Percentiles rank a stretch among this genome's conserved stretches.
Evolutionary conservation across 202 grass and related monocot species (phyloP).

Genomic region (Carex arenaria): DNA sequence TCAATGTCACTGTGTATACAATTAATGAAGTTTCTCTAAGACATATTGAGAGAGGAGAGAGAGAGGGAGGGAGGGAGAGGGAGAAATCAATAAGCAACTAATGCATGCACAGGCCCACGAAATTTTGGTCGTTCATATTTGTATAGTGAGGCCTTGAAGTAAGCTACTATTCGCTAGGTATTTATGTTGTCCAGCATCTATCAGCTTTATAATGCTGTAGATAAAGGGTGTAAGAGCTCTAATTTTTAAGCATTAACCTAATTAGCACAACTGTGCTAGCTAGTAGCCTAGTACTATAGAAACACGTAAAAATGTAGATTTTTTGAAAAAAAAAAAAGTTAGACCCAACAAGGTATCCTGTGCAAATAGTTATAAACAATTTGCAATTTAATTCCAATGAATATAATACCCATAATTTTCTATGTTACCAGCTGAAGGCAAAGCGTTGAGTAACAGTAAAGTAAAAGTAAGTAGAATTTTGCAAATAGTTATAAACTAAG

Average conservation of each 20-base stretch:
- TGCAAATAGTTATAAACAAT: too few relatives aligned
- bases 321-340: not conserved
- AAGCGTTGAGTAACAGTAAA: too few relatives aligned
- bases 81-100: slow-evolving; percentile 16
- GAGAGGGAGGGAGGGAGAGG: too few relatives aligned
- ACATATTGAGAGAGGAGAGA: not conserved
- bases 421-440: too few relatives aligned
- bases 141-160: not conserved
- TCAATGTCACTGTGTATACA: slow-evolving; percentile 20
- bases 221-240: not conserved
- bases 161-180: slow-evolving; percentile 1
- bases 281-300: not conserved
- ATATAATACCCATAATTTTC: too few relatives aligned
- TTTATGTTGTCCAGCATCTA: not conserved
- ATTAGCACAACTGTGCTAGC: not conserved
- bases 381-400: too few relatives aligned
- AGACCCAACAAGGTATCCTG: too few relatives aligned
- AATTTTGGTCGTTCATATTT: slow-evolving; percentile 2
- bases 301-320: not conserved
- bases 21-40: slow-evolving; percentile 20
- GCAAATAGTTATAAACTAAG: too few relatives aligned
- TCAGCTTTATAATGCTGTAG: not conserved
- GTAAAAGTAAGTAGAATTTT: too few relatives aligned
- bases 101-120: not conserved
- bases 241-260: not conserved